Conservation (phyloP, 257 asterid species). For the Capsicum baccatum region DNA sequence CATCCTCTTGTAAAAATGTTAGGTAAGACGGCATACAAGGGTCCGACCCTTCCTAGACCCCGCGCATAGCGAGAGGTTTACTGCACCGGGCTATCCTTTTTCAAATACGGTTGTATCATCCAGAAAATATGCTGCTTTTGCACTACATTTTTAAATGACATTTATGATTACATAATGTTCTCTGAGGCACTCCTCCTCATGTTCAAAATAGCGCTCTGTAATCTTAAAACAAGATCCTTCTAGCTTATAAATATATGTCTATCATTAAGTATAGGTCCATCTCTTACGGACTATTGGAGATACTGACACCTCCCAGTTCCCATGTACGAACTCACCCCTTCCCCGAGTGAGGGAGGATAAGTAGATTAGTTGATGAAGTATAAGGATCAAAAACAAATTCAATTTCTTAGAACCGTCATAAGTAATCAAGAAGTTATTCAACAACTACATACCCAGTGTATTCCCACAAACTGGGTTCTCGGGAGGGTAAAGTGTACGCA, state of each 20-base stretch:
- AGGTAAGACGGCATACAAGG: no score
- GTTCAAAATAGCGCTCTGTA: neutral
- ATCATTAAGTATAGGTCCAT: neutral
- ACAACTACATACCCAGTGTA: no score
- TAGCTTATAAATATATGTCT: neutral
- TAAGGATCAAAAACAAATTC: neutral
- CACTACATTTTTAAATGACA: neutral
- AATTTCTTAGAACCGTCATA: neutral
- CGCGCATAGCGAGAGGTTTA: no score
- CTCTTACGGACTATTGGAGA: neutral
- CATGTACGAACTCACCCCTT: neutral
- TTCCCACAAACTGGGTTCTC: no score
- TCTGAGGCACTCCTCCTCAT: neutral
- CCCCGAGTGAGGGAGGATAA: neutral
- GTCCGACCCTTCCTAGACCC: no score
- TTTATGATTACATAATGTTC: neutral
- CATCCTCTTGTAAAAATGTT: no score
- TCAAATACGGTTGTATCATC: neutral
- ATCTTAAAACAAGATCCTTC: neutral
- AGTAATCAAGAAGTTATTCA: neutral
- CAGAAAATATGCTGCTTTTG: constrained; percentile 20
- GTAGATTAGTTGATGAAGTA: constrained; percentile 4
- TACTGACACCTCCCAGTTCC: constrained; percentile 8
- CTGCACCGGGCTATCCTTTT: no score
- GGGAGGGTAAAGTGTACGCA: no score